Evolutionary conservation across 129 eudicot genomes (phyloP).

Genomic region (Apium graveolens): DNA sequence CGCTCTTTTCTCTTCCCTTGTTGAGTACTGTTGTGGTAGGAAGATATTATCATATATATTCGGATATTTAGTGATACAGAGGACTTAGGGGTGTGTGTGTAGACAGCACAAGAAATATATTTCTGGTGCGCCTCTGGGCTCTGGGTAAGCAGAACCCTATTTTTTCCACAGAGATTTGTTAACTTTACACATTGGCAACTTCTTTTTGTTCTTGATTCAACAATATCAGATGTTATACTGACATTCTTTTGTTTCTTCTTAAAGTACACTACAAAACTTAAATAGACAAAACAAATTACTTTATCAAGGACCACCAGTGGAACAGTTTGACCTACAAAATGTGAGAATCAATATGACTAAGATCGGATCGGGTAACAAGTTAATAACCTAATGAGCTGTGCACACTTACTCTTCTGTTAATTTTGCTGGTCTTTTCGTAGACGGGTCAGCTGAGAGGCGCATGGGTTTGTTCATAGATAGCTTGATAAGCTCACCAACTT

Average conservation of each 20-base stretch:
- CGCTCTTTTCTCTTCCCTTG: background rate
- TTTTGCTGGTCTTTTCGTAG: slow-evolving; percentile 63
- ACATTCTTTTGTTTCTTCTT: background rate
- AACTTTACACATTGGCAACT: background rate
- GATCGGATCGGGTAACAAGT: background rate
- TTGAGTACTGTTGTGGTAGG: background rate
- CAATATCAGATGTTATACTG: background rate
- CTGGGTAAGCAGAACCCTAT: background rate
- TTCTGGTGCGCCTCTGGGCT: background rate
- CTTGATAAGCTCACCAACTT: slow-evolving; percentile 74
- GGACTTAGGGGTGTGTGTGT: background rate
- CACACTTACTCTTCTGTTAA: slow-evolving; percentile 78
- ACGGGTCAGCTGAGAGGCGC: slow-evolving; percentile 83
- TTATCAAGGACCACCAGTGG: background rate
- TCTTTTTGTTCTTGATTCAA: background rate
- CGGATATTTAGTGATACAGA: background rate
- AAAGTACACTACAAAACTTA: background rate
- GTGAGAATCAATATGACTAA: background rate
- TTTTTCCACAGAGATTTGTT: background rate
- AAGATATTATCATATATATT: background rate
- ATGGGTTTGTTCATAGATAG: slow-evolving; percentile 68
- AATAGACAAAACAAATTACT: background rate
- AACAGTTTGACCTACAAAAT: background rate
- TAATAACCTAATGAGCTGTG: background rate
- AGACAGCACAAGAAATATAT: background rate